phyloP scores from a whole-genome alignment of 805 yeast genomes.

The Lachancea mirantina region DNA sequence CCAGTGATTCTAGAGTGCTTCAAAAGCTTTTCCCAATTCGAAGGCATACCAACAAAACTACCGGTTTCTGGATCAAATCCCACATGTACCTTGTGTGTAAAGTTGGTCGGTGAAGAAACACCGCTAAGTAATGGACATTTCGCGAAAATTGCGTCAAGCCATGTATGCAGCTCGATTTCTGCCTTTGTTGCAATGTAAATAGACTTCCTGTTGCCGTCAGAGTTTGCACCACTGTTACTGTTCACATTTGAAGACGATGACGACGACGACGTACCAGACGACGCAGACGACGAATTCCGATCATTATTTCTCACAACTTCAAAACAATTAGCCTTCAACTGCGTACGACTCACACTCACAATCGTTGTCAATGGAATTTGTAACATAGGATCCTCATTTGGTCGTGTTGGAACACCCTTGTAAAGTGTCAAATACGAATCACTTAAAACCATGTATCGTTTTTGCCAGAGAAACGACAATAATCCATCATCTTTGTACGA shows the following conservation, averaged over 20 bases:
- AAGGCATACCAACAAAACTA: conserved; percentile 86
- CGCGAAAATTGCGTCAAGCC: conserved; percentile 84
- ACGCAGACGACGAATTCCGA: conserved; percentile 20
- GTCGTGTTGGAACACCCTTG: conserved; percentile 46
- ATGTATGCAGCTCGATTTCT: conserved; percentile 72
- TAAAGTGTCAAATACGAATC: conserved; percentile 71
- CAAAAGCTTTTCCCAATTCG: conserved; percentile 83
- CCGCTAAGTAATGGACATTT: conserved; percentile 57
- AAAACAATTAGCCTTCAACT: conserved; percentile 69
- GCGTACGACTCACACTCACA: conserved; percentile 57
- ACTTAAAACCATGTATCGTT: conserved; percentile 69
- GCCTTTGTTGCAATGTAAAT: conserved; percentile 69
- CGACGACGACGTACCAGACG: conserved; percentile 16
- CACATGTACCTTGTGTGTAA: conserved; percentile 88
- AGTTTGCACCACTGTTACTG: conserved; percentile 10
- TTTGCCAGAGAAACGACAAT: conserved; percentile 86
- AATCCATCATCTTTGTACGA: conserved; percentile 89
- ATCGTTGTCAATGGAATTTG: conserved; percentile 54
- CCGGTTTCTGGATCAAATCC: conserved; percentile 82
- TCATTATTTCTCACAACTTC: conserved; percentile 56
- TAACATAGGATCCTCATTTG: conserved; percentile 38
- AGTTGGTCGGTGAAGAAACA: conserved; percentile 89
- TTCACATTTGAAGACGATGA: conserved; percentile 5
- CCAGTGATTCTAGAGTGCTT: conserved; percentile 83
- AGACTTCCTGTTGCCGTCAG: conserved; percentile 42